Evolutionary conservation across 139 green algal genomes (phyloP).

Genomic region (Picochlorum sp.): DNA sequence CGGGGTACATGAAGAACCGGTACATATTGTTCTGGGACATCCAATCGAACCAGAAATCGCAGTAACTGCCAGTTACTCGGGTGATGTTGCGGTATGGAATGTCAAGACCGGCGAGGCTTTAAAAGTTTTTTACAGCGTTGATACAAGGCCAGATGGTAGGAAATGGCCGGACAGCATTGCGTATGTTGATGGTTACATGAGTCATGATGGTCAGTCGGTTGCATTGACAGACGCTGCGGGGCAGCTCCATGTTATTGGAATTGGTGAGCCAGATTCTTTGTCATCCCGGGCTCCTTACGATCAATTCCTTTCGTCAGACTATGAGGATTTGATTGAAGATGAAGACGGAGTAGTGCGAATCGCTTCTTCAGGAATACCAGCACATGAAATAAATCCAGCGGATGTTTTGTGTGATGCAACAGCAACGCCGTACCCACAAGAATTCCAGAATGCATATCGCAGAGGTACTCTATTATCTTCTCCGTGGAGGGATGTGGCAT

Average conservation of each 20-base stretch:
- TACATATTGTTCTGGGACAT: slow-evolving; percentile 59
- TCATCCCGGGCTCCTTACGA: slow-evolving; percentile 49
- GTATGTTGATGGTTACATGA: slow-evolving; percentile 57
- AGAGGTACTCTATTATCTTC: slow-evolving; percentile 4
- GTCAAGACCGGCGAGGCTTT: slow-evolving; percentile 8
- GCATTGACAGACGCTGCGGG: slow-evolving; percentile 48
- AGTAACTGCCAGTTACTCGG: slow-evolving; percentile 62
- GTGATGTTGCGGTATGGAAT: slow-evolving; percentile 58
- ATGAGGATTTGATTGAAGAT: slow-evolving; percentile 31
- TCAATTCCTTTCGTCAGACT: slow-evolving; percentile 64
- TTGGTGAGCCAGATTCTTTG: not conserved
- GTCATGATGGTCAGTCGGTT: slow-evolving; percentile 31
- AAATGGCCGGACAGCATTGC: slow-evolving; percentile 47
- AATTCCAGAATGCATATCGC: slow-evolving; percentile 30
- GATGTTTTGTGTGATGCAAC: slow-evolving; percentile 42
- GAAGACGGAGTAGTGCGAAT: slow-evolving; percentile 26
- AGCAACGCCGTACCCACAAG: slow-evolving; percentile 29
- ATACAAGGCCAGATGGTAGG: slow-evolving; percentile 31
- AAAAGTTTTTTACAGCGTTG: slow-evolving; percentile 35
- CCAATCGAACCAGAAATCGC: slow-evolving; percentile 45
- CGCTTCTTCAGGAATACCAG: slow-evolving; percentile 23
- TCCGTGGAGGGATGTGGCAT: not conserved
- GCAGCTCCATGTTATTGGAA: slow-evolving; percentile 51
- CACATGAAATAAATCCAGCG: slow-evolving; percentile 20
- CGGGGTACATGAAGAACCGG: slow-evolving; percentile 26